Evolutionary conservation across 352 stramenopile species (phyloP).

Genomic region (Plasmopara muralis): DNA sequence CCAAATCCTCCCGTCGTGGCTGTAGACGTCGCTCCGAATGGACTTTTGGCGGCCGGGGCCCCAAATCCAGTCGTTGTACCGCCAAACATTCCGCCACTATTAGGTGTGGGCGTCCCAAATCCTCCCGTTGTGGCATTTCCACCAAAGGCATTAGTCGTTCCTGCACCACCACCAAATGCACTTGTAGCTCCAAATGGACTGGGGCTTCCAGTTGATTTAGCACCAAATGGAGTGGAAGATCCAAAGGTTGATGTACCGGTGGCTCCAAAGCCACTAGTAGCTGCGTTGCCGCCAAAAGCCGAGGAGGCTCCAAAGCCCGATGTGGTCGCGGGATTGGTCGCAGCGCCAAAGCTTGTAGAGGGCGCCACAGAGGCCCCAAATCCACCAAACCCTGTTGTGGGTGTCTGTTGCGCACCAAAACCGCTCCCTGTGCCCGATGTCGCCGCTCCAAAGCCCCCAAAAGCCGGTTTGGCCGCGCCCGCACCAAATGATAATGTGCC

Average conservation of each 20-base stretch:
- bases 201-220: conserved; percentile 43
- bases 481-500: conserved; percentile 41
- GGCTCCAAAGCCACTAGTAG: conserved; percentile 23
- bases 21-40: conserved; percentile 33
- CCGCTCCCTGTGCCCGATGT: conserved; percentile 8
- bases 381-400: conserved; percentile 33
- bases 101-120: conserved; percentile 29
- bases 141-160: conserved; percentile 34
- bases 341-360: conserved; percentile 33
- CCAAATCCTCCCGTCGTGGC: conserved; percentile 44
- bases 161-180: conserved; percentile 39
- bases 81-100: conserved; percentile 43
- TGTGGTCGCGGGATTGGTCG: conserved; percentile 20
- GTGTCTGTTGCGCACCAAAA: conserved; percentile 21
- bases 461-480: conserved; percentile 26
- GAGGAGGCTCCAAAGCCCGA: conserved; percentile 37
- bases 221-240: conserved; percentile 39
- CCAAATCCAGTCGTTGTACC: conserved; percentile 30
- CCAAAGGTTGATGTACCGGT: conserved; percentile 33
- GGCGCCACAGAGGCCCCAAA: conserved; percentile 19
- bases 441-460: conserved; percentile 30
- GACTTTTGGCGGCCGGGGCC: conserved; percentile 35
- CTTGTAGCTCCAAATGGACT: conserved; percentile 61
- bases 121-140: conserved; percentile 21
- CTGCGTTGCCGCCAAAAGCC: conserved; percentile 16